Conservation (phyloP, 371 early-diverging fungal species). For the Blastocladiella emersonii region DNA sequence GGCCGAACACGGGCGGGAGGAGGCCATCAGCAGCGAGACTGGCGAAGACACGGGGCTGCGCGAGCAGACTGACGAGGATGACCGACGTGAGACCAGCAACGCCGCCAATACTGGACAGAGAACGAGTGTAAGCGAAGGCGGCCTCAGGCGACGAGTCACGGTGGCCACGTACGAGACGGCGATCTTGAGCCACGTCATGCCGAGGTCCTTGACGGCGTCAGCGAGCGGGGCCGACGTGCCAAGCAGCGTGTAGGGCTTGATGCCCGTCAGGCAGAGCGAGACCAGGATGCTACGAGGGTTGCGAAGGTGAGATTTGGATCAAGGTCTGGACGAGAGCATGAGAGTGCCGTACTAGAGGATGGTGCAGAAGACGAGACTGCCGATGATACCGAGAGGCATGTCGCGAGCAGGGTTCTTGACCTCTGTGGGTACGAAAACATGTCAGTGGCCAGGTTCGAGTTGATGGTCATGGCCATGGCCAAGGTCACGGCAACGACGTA, state of each 20-base stretch:
- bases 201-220: conserved; percentile 39
- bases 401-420: conserved; percentile 64
- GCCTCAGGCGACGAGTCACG: too few relatives aligned
- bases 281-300: too few relatives aligned
- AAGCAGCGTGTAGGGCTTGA: conserved; percentile 40
- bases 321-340: too few relatives aligned
- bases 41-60: conserved; percentile 75
- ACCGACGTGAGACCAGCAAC: conserved; percentile 65
- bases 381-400: conserved; percentile 75
- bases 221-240: conserved; percentile 44
- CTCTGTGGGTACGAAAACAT: conserved; percentile 74
- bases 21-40: conserved; percentile 78
- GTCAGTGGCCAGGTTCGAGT: conserved; percentile 79
- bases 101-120: conserved; percentile 65
- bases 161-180: conserved; percentile 48
- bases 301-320: too few relatives aligned
- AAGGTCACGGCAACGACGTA: too few relatives aligned
- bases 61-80: conserved; percentile 54
- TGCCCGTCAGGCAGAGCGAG: conserved; percentile 57
- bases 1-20: conserved; percentile 51
- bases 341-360: too few relatives aligned
- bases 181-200: conserved; percentile 50
- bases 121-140: too few relatives aligned
- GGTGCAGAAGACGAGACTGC: conserved; percentile 58
- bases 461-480: too few relatives aligned